These are phyloP conservation scores for Isatis tinctoria DNA, from an alignment of 345 rosid genomes.

Conservation along the genomic window DNA sequence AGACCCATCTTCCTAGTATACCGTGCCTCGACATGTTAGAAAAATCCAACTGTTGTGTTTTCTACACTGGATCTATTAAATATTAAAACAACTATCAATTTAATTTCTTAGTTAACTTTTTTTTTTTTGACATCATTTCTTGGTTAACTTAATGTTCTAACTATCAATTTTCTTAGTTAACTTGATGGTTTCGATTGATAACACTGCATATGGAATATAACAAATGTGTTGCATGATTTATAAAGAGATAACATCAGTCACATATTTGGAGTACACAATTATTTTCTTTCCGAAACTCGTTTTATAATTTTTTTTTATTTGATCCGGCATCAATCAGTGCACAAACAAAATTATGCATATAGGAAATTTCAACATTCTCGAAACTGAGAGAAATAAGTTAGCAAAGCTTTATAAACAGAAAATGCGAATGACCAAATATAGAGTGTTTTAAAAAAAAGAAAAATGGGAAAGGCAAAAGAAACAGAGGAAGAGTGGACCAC, in stretches of 20 bases:
- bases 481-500: conserved; percentile 18
- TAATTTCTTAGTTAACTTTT: neutral
- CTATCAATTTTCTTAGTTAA: neutral
- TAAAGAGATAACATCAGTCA: neutral
- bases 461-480: neutral
- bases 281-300: neutral
- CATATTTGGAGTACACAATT: neutral
- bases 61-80: neutral
- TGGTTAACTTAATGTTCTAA: too few species aligned
- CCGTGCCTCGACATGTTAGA: conserved; percentile 2
- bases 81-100: too few species aligned
- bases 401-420: neutral
- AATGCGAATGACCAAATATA: neutral
- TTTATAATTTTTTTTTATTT: neutral
- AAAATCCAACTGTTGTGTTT: conserved; percentile 1
- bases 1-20: conserved; percentile 8
- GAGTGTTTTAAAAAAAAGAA: neutral
- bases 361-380: neutral
- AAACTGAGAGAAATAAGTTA: neutral
- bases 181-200: neutral
- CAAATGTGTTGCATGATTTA: neutral
- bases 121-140: too few species aligned
- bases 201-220: neutral
- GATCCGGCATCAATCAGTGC: neutral
- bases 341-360: neutral